Evolutionary conservation across 108 stramenopile genomes (phyloP).

Genomic region (Pseudonitzschia delicatissima): DNA sequence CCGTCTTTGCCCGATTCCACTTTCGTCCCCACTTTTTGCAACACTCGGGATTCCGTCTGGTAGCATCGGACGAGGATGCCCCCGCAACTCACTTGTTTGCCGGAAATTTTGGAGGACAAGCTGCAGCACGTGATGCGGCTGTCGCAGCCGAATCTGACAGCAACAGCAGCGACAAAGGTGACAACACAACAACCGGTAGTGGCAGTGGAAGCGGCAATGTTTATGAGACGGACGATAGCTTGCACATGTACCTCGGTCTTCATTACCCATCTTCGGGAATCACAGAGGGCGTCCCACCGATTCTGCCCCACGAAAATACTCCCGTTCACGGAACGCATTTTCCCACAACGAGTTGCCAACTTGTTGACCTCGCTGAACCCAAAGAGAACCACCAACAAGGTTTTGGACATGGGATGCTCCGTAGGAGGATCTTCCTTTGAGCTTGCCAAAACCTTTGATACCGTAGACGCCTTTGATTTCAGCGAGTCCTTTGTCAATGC

Average conservation of each 20-base stretch:
- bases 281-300: constrained; percentile 51
- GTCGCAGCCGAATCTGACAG: background rate
- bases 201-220: constrained; percentile 37
- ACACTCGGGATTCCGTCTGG: constrained; percentile 91
- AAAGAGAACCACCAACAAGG: constrained; percentile 43
- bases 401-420: constrained; percentile 90
- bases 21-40: constrained; percentile 95
- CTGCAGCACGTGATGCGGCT: constrained; percentile 45
- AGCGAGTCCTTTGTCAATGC: constrained; percentile 76
- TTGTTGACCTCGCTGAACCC: constrained; percentile 53
- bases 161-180: constrained; percentile 1
- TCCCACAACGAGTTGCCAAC: constrained; percentile 66
- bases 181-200: background rate
- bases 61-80: constrained; percentile 68
- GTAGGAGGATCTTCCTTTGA: constrained; percentile 90
- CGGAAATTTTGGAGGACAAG: constrained; percentile 68
- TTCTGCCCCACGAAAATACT: constrained; percentile 53
- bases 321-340: constrained; percentile 64
- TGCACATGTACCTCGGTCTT: constrained; percentile 81
- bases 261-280: constrained; percentile 67
- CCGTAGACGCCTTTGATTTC: constrained; percentile 91
- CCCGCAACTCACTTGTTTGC: constrained; percentile 77
- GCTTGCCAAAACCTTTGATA: constrained; percentile 79
- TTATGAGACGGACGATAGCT: constrained; percentile 68
- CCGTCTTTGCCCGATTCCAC: constrained; percentile 90